Evolutionary conservation across 2,329 filamentous ascomycete species (phyloP), one percentile per base, ranked within the genome.

Genomic region (Ampelomyces quisqualis): DNA sequence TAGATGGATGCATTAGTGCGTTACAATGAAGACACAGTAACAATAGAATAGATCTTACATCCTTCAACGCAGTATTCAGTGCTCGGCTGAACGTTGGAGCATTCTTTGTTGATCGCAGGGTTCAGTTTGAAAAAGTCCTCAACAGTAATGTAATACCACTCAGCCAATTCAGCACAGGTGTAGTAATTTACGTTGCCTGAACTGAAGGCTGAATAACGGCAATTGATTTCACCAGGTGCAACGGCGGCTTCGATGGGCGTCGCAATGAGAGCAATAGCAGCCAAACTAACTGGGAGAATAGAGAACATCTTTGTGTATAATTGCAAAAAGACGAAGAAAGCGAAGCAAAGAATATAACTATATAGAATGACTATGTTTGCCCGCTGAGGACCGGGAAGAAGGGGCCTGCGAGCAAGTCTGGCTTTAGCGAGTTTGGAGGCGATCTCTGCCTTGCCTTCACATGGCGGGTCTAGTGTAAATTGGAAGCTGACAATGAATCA

Each of bases 31-130:
- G 5, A 5, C 4, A 5, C 4, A 5, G n/a, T 29, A 10, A 30
- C 5, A 9, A 17, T 17, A 13, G 7, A 11, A 15, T 14, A 19
- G 26, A 50, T 19, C 59, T 59, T 44, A 66, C 62, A 67, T 31
- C 61, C 58, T 13, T 33, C 35, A 4, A 60, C 53, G 39, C 62
- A 67, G 34, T 65, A 68, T 8, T 51, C 37, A 1, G 56, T 62
- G 17, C 57, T 44, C 4, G 61, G 52, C 36, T 58, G 36, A 31
- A 68, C 57, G 29, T 55, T 62, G 10, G 40, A 32, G 43, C 64
- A 68, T 37, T 61, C 57, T 18, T 15, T 31, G 8, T 62, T 32
- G 8, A 68, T n/a, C 2, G 30, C 21, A 8, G 60, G 60, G 40
- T 67, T 66, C 8, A 66, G 43, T 23, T 22, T 19, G 28, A 63